Evolutionary conservation across 306 rosid genomes (phyloP).

Genomic region (Malus sieversii): DNA sequence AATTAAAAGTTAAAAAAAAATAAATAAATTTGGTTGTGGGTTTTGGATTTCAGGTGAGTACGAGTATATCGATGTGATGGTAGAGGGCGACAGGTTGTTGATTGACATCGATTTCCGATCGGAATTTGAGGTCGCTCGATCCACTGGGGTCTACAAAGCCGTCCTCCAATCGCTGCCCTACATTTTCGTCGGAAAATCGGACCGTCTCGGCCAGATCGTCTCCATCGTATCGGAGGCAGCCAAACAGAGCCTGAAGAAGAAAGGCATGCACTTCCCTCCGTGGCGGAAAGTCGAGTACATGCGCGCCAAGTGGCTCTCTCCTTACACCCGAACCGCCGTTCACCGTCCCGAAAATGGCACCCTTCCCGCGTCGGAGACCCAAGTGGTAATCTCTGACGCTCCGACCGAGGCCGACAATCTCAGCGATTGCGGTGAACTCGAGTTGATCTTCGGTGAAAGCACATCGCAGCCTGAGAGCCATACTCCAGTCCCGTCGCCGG

Average conservation of each 20-base stretch:
- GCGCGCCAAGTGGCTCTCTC: constrained; percentile 87
- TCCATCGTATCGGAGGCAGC: constrained; percentile 76
- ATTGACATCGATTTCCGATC: constrained; percentile 87
- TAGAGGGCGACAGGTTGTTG: constrained; percentile 70
- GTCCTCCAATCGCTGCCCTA: constrained; percentile 75
- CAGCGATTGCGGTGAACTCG: constrained; percentile 60
- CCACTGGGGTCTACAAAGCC: constrained; percentile 73
- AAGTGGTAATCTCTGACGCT: neutral
- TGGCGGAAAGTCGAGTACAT: constrained; percentile 93
- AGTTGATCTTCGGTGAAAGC: constrained; percentile 65
- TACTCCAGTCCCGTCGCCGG: neutral
- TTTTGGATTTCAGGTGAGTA: constrained; percentile 64
- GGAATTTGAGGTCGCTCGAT: constrained; percentile 91
- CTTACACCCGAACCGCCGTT: constrained; percentile 32
- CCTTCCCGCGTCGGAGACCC: neutral
- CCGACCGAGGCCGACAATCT: constrained; percentile 4
- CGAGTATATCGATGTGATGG: constrained; percentile 74
- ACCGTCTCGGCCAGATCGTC: constrained; percentile 71
- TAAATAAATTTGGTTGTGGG: neutral
- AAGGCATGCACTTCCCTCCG: constrained; percentile 95
- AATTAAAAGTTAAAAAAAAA: neutral
- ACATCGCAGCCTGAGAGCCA: constrained; percentile 2
- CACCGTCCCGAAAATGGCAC: constrained; percentile 8
- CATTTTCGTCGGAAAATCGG: constrained; percentile 79
- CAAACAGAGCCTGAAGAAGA: constrained; percentile 82